phyloP scores from a whole-genome alignment of 2,329 filamentous ascomycete genomes.

The Sporothrix phasma region DNA sequence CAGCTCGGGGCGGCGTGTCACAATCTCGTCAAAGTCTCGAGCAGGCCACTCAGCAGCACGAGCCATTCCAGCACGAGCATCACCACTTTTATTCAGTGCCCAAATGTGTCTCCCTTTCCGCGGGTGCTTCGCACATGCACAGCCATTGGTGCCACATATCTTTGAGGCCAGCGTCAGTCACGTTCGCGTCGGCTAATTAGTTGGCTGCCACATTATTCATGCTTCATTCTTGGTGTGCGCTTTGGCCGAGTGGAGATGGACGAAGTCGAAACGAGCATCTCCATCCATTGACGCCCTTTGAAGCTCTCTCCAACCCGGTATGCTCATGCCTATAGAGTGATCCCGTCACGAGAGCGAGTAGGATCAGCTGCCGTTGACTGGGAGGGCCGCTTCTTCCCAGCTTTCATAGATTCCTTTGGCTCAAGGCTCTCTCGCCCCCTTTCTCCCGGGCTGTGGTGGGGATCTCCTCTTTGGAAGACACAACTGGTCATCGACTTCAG shows the following conservation, averaged over 20 bases:
- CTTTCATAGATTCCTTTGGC: too few relatives aligned
- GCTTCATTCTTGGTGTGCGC: not conserved
- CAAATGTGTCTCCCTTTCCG: not conserved
- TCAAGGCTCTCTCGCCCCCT: not conserved
- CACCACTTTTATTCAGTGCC: not conserved
- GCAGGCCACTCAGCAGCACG: not conserved
- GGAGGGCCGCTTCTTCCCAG: not conserved
- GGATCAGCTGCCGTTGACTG: not conserved
- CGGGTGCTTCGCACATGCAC: not conserved
- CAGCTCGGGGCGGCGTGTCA: not conserved
- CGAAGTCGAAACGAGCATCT: not conserved
- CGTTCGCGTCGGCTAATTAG: not conserved
- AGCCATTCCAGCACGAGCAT: not conserved
- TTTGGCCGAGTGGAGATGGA: not conserved
- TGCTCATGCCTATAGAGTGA: not conserved
- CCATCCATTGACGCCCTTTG: constrained; percentile 1
- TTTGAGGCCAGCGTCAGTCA: too few relatives aligned
- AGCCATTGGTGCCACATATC: constrained; percentile 9
- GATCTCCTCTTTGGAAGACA: not conserved
- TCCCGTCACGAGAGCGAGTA: not conserved
- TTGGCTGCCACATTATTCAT: not conserved
- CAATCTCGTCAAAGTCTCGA: not conserved
- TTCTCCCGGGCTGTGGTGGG: too few relatives aligned
- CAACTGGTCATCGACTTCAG: not conserved
- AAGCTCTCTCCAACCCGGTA: not conserved